These are phyloP conservation scores for Botrytis cinerea DNA, from an alignment of 2,329 filamentous ascomycete species.

Conservation along the genomic window DNA sequence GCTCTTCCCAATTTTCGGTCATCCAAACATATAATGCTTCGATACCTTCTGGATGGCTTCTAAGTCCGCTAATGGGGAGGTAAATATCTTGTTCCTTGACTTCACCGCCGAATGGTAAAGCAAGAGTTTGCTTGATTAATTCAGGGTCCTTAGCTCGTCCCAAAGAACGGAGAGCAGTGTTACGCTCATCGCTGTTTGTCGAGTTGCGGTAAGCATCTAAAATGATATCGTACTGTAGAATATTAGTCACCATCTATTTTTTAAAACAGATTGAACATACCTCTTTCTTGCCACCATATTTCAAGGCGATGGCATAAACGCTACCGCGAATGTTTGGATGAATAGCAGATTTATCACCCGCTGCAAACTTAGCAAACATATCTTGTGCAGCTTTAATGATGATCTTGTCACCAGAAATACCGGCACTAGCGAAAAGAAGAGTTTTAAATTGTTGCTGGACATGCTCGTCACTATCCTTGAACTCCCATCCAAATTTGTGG, in stretches of 20 bases:
- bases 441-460: constrained; percentile 94
- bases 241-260: constrained; percentile 26
- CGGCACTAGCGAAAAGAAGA: constrained; percentile 83
- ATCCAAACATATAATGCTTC: constrained; percentile 81
- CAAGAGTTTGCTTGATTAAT: constrained; percentile 79
- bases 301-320: constrained; percentile 82
- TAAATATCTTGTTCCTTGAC: constrained; percentile 96
- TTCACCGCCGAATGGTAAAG: constrained; percentile 72
- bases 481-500: constrained; percentile 85
- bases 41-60: constrained; percentile 75
- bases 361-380: constrained; percentile 84
- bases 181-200: constrained; percentile 82
- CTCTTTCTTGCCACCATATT: constrained; percentile 83
- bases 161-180: constrained; percentile 81
- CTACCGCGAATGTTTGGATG: constrained; percentile 89
- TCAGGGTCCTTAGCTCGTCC: constrained; percentile 76
- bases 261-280: constrained; percentile 46
- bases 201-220: constrained; percentile 75
- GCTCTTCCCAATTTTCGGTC: constrained; percentile 82
- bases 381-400: constrained; percentile 80
- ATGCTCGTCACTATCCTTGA: constrained; percentile 81
- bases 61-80: constrained; percentile 77
- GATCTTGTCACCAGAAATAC: constrained; percentile 74
- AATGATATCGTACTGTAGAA: constrained; percentile 68
- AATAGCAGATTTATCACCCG: constrained; percentile 76